Conservation (phyloP, 2,329 filamentous ascomycete genomes). For the Pseudogymnoascus sp. region DNA sequence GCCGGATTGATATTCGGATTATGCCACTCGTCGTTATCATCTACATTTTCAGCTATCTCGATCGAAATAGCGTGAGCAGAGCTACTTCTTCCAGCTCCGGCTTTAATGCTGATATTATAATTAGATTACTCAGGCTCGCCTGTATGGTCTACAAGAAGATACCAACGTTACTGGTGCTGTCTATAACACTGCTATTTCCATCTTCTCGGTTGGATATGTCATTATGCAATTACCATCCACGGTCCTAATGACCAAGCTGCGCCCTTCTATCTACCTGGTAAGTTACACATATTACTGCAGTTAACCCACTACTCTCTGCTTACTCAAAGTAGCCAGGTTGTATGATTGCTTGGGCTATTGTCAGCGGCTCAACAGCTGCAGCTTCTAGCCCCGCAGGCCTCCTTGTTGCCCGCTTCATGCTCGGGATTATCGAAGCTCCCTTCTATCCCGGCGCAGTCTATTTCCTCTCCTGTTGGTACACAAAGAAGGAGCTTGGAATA, state of each 20-base stretch:
- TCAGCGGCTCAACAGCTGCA: constrained; percentile 31
- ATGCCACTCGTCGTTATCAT: constrained; percentile 36
- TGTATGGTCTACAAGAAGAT: background rate
- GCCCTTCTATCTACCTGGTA: background rate
- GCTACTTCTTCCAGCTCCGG: background rate
- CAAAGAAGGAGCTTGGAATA: constrained; percentile 31
- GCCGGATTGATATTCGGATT: constrained; percentile 32
- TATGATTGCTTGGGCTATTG: constrained; percentile 28
- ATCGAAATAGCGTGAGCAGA: constrained; percentile 24
- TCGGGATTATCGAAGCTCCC: constrained; percentile 20
- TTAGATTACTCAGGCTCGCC: background rate
- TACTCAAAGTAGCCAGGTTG: background rate
- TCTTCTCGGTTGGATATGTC: constrained; percentile 39
- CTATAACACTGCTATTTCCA: constrained; percentile 8
- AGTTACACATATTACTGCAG: background rate
- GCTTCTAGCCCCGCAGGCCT: constrained; percentile 30
- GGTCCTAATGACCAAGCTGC: constrained; percentile 37
- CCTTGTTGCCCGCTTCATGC: constrained; percentile 31
- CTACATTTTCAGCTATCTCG: constrained; percentile 39
- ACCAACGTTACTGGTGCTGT: background rate
- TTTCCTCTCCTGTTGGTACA: constrained; percentile 35
- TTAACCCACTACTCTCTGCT: background rate
- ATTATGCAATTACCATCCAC: constrained; percentile 45
- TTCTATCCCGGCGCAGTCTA: constrained; percentile 32
- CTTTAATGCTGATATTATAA: background rate